Conservation (phyloP, 1,139 yeast species). For the Blastobotrys proliferans region DNA sequence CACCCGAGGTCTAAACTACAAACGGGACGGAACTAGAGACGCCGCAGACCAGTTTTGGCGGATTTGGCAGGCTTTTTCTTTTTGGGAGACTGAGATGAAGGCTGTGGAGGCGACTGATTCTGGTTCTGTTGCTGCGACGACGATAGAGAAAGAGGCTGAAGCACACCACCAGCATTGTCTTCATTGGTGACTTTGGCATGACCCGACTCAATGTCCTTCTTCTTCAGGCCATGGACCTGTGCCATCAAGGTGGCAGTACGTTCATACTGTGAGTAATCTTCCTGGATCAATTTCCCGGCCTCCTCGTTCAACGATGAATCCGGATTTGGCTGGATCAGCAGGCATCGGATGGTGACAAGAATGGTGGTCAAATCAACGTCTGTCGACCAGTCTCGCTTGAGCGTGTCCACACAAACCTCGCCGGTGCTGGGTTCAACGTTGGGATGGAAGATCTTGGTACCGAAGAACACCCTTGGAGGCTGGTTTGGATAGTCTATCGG, state of each 20-base stretch:
- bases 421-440: conserved; percentile 66
- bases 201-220: conserved; percentile 9
- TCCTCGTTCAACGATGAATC: conserved; percentile 36
- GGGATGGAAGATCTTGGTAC: conserved; percentile 62
- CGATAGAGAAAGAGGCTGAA: no score
- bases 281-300: conserved; percentile 34
- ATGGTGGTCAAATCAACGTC: conserved; percentile 35
- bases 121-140: no score
- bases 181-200: no score
- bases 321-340: conserved; percentile 36
- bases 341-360: conserved; percentile 32
- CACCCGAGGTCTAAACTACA: no score
- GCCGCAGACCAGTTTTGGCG: no score
- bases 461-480: conserved; percentile 60
- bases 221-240: conserved; percentile 28
- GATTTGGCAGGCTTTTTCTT: no score
- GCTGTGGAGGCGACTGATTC: no score
- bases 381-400: conserved; percentile 64
- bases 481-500: conserved; percentile 54
- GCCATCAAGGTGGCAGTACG: conserved; percentile 33
- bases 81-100: no score
- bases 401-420: conserved; percentile 76
- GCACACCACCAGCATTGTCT: not conserved
- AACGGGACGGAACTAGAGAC: no score
- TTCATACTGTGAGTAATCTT: conserved; percentile 30